A percentile compares a stretch with the other conserved stretches of the same genome.
Evolutionary conservation across 2,329 filamentous ascomycete species (phyloP).

Genomic region (Zymoseptoria crescenta): DNA sequence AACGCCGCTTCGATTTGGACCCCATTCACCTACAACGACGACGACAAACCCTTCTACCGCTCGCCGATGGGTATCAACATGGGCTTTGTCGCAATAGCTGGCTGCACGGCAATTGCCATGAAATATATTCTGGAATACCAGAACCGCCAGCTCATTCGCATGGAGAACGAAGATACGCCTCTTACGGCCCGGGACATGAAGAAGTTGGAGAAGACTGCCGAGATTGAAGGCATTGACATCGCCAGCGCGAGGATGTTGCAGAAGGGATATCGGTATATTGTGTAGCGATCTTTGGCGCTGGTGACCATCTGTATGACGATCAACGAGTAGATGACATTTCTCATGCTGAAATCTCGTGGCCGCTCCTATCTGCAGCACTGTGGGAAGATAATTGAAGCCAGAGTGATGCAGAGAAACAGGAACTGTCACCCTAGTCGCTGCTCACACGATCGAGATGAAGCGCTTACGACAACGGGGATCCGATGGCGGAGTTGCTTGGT

Average conservation of each 20-base stretch:
- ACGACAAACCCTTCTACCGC: conserved; percentile 22
- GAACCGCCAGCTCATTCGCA: conserved; percentile 44
- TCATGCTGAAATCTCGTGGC: no score
- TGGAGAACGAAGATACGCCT: conserved; percentile 42
- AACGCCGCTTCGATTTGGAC: conserved; percentile 61
- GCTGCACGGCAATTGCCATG: conserved; percentile 23
- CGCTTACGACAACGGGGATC: no score
- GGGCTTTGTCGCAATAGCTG: conserved; percentile 22
- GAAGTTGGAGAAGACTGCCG: conserved; percentile 43
- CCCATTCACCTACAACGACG: conserved; percentile 32
- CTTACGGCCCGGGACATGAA: conserved; percentile 42
- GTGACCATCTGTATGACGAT: not conserved
- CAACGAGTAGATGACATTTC: no score
- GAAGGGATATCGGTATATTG: conserved; percentile 48
- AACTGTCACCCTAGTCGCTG: no score
- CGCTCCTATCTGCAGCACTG: no score
- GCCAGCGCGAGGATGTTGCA: conserved; percentile 44
- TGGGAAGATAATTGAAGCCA: no score
- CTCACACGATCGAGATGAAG: no score
- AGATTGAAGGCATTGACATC: conserved; percentile 45
- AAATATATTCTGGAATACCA: conserved; percentile 30
- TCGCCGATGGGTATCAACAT: conserved; percentile 30
- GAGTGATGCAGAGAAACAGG: no score
- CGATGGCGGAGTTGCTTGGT: no score
- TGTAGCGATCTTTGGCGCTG: not conserved